These are phyloP conservation scores for Onygenales sp. DNA, from an alignment of 2,329 filamentous ascomycete species.

Conservation along the genomic window DNA sequence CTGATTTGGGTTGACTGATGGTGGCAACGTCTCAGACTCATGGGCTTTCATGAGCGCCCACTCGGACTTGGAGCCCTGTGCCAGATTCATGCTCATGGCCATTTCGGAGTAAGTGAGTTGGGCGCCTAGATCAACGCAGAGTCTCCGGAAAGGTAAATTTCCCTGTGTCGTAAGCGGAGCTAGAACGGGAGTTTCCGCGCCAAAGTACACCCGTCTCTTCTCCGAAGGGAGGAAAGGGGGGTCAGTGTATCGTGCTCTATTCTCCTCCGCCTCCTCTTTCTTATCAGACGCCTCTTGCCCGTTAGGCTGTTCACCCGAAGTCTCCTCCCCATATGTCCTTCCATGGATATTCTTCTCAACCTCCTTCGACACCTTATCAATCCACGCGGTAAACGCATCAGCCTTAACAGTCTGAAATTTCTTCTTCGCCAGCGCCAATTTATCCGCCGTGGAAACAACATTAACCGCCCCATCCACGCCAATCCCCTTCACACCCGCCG, in stretches of 20 bases:
- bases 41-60: conserved; percentile 95
- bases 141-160: conserved; percentile 84
- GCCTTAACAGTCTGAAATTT: conserved; percentile 61
- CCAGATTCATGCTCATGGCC: conserved; percentile 81
- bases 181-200: conserved; percentile 83
- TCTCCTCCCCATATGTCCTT: conserved; percentile 28
- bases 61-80: conserved; percentile 83
- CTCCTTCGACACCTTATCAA: conserved; percentile 53
- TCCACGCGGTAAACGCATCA: conserved; percentile 67
- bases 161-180: conserved; percentile 94
- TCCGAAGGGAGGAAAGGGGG: conserved; percentile 83
- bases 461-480: conserved; percentile 60
- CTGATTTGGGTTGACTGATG: conserved; percentile 48
- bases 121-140: conserved; percentile 81
- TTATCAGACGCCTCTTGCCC: conserved; percentile 18
- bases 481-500: conserved; percentile 19
- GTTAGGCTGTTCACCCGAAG: conserved; percentile 18
- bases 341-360: conserved; percentile 42
- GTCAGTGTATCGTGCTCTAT: conserved; percentile 72
- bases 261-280: conserved; percentile 49
- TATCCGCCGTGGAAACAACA: conserved; percentile 57
- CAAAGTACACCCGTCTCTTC: conserved; percentile 89
- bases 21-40: conserved; percentile 66
- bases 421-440: conserved; percentile 66
- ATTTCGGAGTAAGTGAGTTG: conserved; percentile 97